Conservation (phyloP, 306 rosid species). For the Cicer pinnatifidum region DNA sequence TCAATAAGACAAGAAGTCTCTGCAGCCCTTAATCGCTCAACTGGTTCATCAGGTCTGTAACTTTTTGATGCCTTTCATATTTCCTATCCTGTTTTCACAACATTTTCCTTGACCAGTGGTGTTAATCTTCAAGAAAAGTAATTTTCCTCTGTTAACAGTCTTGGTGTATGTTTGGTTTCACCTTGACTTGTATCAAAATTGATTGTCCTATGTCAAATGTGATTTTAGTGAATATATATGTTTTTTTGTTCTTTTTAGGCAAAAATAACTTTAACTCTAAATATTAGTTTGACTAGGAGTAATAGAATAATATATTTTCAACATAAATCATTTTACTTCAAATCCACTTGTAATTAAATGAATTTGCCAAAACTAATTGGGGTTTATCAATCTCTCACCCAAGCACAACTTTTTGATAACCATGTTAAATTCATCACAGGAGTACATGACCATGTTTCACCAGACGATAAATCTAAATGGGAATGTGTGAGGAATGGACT, state of each 20-base stretch:
- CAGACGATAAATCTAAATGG: constrained; percentile 74
- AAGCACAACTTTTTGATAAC: neutral
- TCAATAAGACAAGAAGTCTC: constrained; percentile 95
- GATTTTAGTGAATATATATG: neutral
- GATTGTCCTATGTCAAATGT: neutral
- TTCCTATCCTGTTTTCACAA: neutral
- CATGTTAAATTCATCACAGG: constrained; percentile 54
- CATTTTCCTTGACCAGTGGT: constrained; percentile 15
- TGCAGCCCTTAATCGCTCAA: constrained; percentile 84
- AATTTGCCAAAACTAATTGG: neutral
- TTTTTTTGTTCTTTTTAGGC: neutral
- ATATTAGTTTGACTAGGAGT: neutral
- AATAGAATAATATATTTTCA: neutral
- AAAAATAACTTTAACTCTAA: neutral
- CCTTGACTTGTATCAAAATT: neutral
- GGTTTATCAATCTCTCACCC: neutral
- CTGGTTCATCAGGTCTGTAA: constrained; percentile 67
- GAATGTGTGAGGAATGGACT: constrained; percentile 90
- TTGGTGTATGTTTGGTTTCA: neutral
- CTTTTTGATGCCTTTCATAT: neutral
- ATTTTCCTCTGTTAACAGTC: constrained; percentile 15
- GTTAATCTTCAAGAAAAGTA: constrained; percentile 3
- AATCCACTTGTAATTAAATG: too few species aligned
- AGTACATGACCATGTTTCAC: constrained; percentile 49
- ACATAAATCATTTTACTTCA: neutral